Evolutionary conservation across 2,329 filamentous ascomycete genomes (phyloP).

Genomic region (Pseudopithomyces chartarum): DNA sequence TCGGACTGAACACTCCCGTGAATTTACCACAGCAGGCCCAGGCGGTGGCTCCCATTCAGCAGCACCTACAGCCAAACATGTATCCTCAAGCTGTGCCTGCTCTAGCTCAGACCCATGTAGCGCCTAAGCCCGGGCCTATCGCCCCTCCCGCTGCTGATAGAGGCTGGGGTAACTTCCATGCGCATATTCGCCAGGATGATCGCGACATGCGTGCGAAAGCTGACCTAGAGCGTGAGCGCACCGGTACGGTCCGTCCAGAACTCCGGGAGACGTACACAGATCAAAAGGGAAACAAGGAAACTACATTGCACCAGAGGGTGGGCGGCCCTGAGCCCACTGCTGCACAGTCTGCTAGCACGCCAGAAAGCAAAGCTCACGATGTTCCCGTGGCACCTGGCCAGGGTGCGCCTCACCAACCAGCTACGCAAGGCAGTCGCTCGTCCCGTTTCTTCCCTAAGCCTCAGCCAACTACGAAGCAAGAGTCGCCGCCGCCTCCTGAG

Average conservation of each 20-base stretch:
- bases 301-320: conserved; percentile 33
- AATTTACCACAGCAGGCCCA: conserved; percentile 22
- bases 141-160: conserved; percentile 33
- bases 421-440: conserved; percentile 31
- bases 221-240: conserved; percentile 34
- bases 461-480: conserved; percentile 30
- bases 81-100: conserved; percentile 22
- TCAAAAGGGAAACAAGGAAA: conserved; percentile 34
- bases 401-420: conserved; percentile 30
- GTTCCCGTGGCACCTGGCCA: conserved; percentile 25
- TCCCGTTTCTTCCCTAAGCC: conserved; percentile 46
- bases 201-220: conserved; percentile 25
- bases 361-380: conserved; percentile 31
- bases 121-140: conserved; percentile 31
- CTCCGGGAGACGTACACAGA: conserved; percentile 40
- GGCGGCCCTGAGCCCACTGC: conserved; percentile 23
- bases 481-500: conserved; percentile 65
- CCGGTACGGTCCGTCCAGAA: conserved; percentile 37
- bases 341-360: conserved; percentile 10
- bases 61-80: conserved; percentile 26
- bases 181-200: conserved; percentile 38
- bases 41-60: conserved; percentile 21
- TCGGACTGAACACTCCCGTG: conserved; percentile 26
- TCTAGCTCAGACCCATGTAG: conserved; percentile 19
- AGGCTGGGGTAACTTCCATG: conserved; percentile 40